Percentiles rank a stretch among this genome's conserved stretches.
Evolutionary conservation across 2,329 filamentous ascomycete species (phyloP).

Genomic region (Spiromastix sp.): DNA sequence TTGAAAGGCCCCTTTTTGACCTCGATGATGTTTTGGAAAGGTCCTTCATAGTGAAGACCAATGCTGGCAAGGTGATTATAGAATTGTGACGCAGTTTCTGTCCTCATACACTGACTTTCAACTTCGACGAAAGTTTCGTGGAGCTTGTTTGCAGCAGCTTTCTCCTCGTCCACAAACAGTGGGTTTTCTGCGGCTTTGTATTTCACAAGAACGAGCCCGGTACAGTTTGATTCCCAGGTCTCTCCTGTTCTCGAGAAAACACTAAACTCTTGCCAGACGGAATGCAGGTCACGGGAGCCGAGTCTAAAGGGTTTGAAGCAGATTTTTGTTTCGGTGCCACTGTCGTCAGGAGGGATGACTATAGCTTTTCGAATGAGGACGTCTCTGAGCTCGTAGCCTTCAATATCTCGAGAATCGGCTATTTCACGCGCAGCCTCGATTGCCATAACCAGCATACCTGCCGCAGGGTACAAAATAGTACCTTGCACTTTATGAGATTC

Average conservation of each 20-base stretch:
- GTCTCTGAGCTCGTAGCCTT: constrained; percentile 11
- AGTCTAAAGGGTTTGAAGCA: constrained; percentile 1
- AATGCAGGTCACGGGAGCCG: neutral
- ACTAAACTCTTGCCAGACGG: neutral
- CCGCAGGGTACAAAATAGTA: constrained; percentile 11
- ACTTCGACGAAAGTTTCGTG: neutral
- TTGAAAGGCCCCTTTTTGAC: neutral
- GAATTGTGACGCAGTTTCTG: neutral
- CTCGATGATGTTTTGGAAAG: constrained; percentile 7
- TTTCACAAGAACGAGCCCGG: neutral
- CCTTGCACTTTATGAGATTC: constrained; percentile 5
- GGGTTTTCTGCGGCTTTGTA: neutral
- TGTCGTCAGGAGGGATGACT: constrained; percentile 11
- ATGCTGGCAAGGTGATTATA: constrained; percentile 7
- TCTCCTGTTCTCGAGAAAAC: neutral
- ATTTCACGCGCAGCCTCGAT: constrained; percentile 10
- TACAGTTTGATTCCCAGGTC: neutral
- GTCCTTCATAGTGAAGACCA: constrained; percentile 9
- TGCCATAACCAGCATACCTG: constrained; percentile 14
- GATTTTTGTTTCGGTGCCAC: constrained; percentile 8
- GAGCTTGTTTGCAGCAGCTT: neutral
- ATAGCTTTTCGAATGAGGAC: constrained; percentile 16
- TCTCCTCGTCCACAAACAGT: neutral
- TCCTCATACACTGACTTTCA: neutral
- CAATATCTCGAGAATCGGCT: constrained; percentile 5